A percentile compares a stretch with the other conserved stretches of the same genome.
Evolutionary conservation across 148 eudicot species (phyloP).

Genomic region (Camellia sinensis): DNA sequence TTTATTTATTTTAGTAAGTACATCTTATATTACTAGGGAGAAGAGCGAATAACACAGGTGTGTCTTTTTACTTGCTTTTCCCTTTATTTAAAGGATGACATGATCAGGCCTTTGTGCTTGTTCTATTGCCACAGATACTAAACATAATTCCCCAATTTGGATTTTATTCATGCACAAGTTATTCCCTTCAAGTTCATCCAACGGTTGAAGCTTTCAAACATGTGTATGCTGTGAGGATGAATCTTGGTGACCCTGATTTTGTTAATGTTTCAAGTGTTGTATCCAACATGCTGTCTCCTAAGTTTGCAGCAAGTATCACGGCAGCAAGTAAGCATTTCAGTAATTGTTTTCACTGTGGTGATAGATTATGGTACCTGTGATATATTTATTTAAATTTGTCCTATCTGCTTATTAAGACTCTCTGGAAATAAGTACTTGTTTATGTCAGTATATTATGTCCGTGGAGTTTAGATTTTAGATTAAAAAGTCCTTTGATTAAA

Average conservation of each 20-base stretch:
- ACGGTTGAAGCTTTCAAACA: slow-evolving; percentile 37
- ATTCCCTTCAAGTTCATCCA: slow-evolving; percentile 24
- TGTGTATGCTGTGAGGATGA: slow-evolving; percentile 33
- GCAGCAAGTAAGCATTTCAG: slow-evolving; percentile 10
- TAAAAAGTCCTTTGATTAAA: too few species aligned
- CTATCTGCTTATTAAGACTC: too few species aligned
- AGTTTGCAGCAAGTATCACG: slow-evolving; percentile 29
- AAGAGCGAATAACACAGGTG: too few species aligned
- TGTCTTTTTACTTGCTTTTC: background rate
- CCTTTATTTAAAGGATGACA: background rate
- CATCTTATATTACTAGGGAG: too few species aligned
- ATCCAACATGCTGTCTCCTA: slow-evolving; percentile 32
- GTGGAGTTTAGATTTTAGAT: too few species aligned
- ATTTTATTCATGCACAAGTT: background rate
- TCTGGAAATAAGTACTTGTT: too few species aligned
- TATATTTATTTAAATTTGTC: too few species aligned
- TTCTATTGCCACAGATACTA: slow-evolving; percentile 24
- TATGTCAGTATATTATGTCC: too few species aligned
- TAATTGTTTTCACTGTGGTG: background rate
- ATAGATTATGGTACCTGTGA: too few species aligned
- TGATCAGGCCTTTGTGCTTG: background rate
- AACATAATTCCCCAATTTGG: slow-evolving; percentile 27
- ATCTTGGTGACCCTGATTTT: slow-evolving; percentile 42
- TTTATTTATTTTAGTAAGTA: too few species aligned
- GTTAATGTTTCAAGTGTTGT: slow-evolving; percentile 18